phyloP scores from a whole-genome alignment of 108 stramenopile genomes.

The Cyclotella baltica region DNA sequence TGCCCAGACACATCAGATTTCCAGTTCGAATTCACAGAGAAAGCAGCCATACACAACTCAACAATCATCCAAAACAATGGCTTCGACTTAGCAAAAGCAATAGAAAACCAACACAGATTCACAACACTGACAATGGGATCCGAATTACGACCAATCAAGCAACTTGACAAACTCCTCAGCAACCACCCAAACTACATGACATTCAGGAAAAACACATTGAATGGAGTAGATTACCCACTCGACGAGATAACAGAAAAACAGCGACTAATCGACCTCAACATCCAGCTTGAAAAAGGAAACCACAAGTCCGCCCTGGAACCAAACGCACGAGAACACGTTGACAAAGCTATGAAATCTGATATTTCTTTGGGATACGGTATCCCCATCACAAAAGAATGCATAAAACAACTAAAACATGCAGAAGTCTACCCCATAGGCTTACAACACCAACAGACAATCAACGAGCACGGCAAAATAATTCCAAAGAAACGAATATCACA shows the following conservation, averaged over 20 bases:
- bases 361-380: constrained; percentile 12
- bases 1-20: neutral
- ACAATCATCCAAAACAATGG: neutral
- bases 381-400: constrained; percentile 11
- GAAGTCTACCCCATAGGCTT: constrained; percentile 27
- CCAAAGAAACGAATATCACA: constrained; percentile 31
- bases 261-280: neutral
- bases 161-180: constrained; percentile 23
- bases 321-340: constrained; percentile 1
- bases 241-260: neutral
- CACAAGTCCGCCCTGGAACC: constrained; percentile 18
- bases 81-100: neutral
- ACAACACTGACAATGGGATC: constrained; percentile 20
- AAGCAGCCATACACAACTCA: neutral
- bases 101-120: neutral
- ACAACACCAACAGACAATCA: constrained; percentile 15
- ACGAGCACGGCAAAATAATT: constrained; percentile 24
- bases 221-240: neutral
- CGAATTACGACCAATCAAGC: constrained; percentile 10
- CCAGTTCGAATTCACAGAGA: neutral
- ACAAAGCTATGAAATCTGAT: constrained; percentile 10
- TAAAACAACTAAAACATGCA: constrained; percentile 14
- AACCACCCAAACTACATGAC: constrained; percentile 19
- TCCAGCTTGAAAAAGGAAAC: constrained; percentile 8
- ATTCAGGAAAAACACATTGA: too few species aligned